Conservation (phyloP, 2,329 filamentous ascomycete species). For the Alternaria tenuissima region DNA sequence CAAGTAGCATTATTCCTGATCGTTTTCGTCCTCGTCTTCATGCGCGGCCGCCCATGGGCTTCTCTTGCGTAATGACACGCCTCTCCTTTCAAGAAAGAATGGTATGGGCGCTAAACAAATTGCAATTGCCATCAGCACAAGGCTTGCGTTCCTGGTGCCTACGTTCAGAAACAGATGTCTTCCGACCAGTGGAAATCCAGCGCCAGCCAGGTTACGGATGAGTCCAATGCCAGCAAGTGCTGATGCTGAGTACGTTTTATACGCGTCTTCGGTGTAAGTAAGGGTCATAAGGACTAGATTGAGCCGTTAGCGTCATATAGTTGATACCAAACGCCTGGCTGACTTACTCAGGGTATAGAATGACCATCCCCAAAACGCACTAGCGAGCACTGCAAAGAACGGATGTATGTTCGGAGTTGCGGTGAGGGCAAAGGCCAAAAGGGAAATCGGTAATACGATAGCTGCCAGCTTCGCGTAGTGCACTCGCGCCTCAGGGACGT, state of each 20-base stretch:
- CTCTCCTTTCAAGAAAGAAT: conserved; percentile 45
- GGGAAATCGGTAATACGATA: conserved; percentile 46
- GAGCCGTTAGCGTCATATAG: not conserved
- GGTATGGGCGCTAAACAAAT: conserved; percentile 44
- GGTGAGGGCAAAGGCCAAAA: conserved; percentile 50
- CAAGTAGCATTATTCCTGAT: not conserved
- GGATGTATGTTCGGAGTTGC: conserved; percentile 36
- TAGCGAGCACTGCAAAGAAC: conserved; percentile 60
- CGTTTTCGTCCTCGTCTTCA: conserved; percentile 43
- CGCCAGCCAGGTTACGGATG: conserved; percentile 50
- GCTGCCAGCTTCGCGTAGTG: conserved; percentile 53
- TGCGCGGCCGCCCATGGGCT: conserved; percentile 53
- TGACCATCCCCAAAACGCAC: conserved; percentile 60
- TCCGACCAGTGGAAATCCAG: conserved; percentile 45
- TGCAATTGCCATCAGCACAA: conserved; percentile 41
- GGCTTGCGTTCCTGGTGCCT: conserved; percentile 43
- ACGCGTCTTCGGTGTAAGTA: conserved; percentile 60
- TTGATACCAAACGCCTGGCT: not conserved
- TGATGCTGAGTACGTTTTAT: conserved; percentile 55
- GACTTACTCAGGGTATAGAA: conserved; percentile 57
- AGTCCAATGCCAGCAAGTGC: conserved; percentile 54
- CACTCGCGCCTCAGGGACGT: conserved; percentile 55
- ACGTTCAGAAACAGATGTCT: conserved; percentile 39
- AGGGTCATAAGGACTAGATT: conserved; percentile 56
- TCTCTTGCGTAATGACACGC: conserved; percentile 44